Evolutionary conservation across 164 flowering plant species (phyloP).

Genomic region (Magnolia changhungtana): DNA sequence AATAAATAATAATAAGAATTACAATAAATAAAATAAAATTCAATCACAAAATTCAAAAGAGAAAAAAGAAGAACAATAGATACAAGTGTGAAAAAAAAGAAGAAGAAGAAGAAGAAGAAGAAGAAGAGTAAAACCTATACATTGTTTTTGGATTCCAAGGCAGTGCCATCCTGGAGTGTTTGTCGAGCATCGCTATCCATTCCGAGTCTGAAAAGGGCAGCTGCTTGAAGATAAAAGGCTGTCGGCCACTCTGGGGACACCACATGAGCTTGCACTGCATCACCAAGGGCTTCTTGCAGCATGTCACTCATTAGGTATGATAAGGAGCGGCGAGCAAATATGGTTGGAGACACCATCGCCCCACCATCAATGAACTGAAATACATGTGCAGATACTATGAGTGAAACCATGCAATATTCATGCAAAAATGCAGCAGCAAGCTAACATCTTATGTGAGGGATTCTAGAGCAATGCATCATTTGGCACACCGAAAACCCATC

Average conservation of each 20-base stretch:
- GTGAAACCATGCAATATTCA: not conserved
- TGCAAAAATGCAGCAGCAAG: not conserved
- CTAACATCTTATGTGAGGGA: not conserved
- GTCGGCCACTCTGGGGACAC: slow-evolving; percentile 76
- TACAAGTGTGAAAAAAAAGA: not conserved
- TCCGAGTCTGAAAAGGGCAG: slow-evolving; percentile 66
- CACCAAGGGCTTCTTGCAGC: slow-evolving; percentile 74
- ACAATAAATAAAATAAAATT: too few species aligned
- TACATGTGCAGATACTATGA: not conserved
- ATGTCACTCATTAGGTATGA: slow-evolving; percentile 66
- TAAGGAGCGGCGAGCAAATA: slow-evolving; percentile 72
- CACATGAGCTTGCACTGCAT: slow-evolving; percentile 76
- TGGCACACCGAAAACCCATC: not conserved
- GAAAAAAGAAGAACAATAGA: not conserved
- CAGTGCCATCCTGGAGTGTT: slow-evolving; percentile 65
- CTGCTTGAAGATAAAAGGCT: slow-evolving; percentile 73
- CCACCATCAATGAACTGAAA: slow-evolving; percentile 75
- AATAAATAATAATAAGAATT: too few species aligned
- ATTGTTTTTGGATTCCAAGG: slow-evolving; percentile 50
- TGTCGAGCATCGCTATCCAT: slow-evolving; percentile 77
- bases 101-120: not conserved
- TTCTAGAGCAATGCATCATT: not conserved
- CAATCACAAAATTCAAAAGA: not conserved
- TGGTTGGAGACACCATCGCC: slow-evolving; percentile 80
- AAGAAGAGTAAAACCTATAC: slow-evolving; percentile 14